Evolutionary conservation across 2,329 filamentous ascomycete genomes (phyloP).

Genomic region (Ophiostoma pallidulum): DNA sequence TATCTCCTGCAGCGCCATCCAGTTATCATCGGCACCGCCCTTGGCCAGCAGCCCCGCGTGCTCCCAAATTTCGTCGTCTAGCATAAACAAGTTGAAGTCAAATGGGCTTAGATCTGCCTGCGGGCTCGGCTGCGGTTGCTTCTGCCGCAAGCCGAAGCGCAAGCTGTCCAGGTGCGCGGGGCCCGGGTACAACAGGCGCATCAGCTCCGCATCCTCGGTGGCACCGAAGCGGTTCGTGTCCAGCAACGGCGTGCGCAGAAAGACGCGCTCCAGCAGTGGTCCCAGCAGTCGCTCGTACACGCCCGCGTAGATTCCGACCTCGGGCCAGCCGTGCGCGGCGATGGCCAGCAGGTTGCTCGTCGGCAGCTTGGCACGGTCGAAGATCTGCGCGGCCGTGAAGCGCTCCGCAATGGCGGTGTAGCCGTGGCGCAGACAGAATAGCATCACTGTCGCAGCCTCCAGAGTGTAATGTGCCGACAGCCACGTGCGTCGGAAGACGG

Average conservation of each 20-base stretch:
- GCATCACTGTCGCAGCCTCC: constrained; percentile 18
- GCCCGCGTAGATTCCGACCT: constrained; percentile 23
- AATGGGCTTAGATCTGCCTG: constrained; percentile 6
- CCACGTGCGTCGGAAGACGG: constrained; percentile 15
- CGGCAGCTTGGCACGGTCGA: constrained; percentile 25
- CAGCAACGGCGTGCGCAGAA: constrained; percentile 4
- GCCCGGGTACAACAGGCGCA: constrained; percentile 14
- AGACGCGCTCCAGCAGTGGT: constrained; percentile 24
- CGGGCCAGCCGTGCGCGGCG: constrained; percentile 24
- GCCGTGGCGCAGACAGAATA: constrained; percentile 25
- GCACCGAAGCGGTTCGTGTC: constrained; percentile 10
- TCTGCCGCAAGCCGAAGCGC: constrained; percentile 8
- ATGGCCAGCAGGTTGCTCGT: constrained; percentile 24
- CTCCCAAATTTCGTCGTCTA: constrained; percentile 11
- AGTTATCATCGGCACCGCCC: background rate
- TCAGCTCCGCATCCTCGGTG: constrained; percentile 15
- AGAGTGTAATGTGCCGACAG: constrained; percentile 15
- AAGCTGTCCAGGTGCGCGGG: constrained; percentile 14
- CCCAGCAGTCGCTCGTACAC: constrained; percentile 20
- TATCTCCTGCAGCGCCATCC: constrained; percentile 1
- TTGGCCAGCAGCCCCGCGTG: background rate
- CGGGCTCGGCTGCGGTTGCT: constrained; percentile 6
- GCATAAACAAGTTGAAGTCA: constrained; percentile 13
- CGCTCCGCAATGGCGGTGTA: constrained; percentile 22
- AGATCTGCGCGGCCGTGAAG: constrained; percentile 22